These are phyloP conservation scores for Daldinia decipiens DNA, from an alignment of 495 filamentous ascomycete species.

Conservation along the genomic window DNA sequence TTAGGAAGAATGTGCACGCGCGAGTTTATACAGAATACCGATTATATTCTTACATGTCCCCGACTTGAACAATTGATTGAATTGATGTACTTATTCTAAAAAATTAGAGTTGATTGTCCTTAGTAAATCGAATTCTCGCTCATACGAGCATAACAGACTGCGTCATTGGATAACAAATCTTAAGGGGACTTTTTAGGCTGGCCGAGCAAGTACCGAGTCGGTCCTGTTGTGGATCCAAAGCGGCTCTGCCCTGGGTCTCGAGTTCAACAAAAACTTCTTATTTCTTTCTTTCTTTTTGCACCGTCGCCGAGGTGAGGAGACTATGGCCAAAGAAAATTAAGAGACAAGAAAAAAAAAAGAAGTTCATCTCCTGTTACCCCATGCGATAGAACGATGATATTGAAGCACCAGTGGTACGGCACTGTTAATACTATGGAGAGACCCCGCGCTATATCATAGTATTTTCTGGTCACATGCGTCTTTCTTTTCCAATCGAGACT, in stretches of 20 bases:
- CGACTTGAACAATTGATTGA: not conserved
- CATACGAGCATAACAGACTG: slow-evolving; percentile 24
- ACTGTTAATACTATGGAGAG: slow-evolving; percentile 6
- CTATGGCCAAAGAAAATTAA: not conserved
- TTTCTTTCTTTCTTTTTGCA: slow-evolving; percentile 4
- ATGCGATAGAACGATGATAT: not conserved
- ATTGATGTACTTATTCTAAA: not conserved
- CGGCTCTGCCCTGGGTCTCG: slow-evolving; percentile 43
- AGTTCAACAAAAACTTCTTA: slow-evolving; percentile 19
- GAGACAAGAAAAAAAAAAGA: not conserved
- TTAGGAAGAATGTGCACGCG: not conserved
- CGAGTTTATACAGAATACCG: too few species aligned
- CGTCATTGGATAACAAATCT: slow-evolving; percentile 28
- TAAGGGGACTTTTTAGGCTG: slow-evolving; percentile 25
- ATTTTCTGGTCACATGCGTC: slow-evolving; percentile 5
- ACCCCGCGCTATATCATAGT: not conserved
- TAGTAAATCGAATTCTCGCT: not conserved
- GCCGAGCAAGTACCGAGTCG: slow-evolving; percentile 47
- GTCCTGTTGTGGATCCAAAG: slow-evolving; percentile 44
- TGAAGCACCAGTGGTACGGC: slow-evolving; percentile 23
- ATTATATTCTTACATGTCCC: not conserved
- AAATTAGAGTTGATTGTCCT: not conserved
- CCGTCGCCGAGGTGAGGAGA: slow-evolving; percentile 21
- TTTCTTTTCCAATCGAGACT: not conserved
- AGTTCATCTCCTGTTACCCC: not conserved